These are phyloP conservation scores for Spergularia marina DNA, from an alignment of 148 eudicot genomes.

Conservation along the genomic window DNA sequence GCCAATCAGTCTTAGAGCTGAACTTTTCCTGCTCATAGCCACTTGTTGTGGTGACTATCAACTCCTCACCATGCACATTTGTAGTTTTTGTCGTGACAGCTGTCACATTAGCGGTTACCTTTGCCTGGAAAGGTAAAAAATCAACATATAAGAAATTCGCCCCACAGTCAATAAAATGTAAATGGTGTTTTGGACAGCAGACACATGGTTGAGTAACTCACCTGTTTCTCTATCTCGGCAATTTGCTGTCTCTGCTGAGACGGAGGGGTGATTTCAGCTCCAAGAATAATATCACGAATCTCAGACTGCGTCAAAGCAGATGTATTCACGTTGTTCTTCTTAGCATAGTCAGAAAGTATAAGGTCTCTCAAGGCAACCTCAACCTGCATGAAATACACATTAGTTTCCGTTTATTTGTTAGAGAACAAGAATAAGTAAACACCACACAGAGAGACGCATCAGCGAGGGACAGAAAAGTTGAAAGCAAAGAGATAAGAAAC, in stretches of 20 bases:
- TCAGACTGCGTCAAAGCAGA: conserved; percentile 96
- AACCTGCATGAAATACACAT: conserved; percentile 51
- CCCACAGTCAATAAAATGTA: background rate
- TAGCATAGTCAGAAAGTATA: conserved; percentile 95
- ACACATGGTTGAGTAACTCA: conserved; percentile 1
- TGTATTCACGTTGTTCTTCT: conserved; percentile 96
- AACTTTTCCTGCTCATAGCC: conserved; percentile 91
- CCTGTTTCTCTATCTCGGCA: conserved; percentile 99
- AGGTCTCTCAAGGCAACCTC: conserved; percentile 98
- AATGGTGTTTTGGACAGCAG: background rate
- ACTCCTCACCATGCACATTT: conserved; percentile 92
- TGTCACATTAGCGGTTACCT: conserved; percentile 78
- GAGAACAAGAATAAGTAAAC: background rate
- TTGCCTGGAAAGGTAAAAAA: conserved; percentile 36
- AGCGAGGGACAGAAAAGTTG: background rate
- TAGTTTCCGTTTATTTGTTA: background rate
- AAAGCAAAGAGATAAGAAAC: background rate
- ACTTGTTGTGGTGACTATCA: conserved; percentile 94
- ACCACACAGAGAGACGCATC: background rate
- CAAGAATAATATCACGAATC: conserved; percentile 96
- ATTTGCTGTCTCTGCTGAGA: conserved; percentile 98
- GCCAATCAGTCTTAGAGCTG: conserved; percentile 98
- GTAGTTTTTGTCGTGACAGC: conserved; percentile 94
- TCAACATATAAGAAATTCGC: background rate
- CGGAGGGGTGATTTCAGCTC: conserved; percentile 98